Conservation (phyloP, 2,329 filamentous ascomycete species). For the Paramyrothecium sp. region DNA sequence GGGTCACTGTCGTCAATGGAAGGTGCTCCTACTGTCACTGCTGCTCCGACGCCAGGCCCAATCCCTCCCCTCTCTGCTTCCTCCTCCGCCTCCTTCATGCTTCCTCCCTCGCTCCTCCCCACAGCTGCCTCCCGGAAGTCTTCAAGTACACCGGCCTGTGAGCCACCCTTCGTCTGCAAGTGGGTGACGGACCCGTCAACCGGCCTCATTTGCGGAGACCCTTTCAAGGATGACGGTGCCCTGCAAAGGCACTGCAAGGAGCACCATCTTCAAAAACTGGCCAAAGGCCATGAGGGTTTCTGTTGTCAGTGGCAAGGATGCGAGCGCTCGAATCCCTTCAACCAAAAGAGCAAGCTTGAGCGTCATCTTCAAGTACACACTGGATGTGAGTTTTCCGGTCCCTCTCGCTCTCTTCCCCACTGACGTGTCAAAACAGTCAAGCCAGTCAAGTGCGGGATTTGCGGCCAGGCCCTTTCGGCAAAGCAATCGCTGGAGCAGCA, state of each 20-base stretch:
- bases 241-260: conserved; percentile 56
- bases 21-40: not conserved
- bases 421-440: conserved; percentile 44
- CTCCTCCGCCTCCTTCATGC: not conserved
- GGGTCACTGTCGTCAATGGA: not conserved
- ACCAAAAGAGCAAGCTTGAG: conserved; percentile 62
- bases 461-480: conserved; percentile 59
- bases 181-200: conserved; percentile 1
- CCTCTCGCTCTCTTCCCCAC: conserved; percentile 1
- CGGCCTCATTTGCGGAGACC: conserved; percentile 26
- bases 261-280: conserved; percentile 35
- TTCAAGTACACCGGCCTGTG: not conserved
- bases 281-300: conserved; percentile 45
- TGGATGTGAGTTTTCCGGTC: conserved; percentile 47
- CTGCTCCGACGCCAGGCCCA: not conserved
- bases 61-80: not conserved
- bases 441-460: conserved; percentile 55
- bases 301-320: conserved; percentile 58
- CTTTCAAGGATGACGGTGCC: conserved; percentile 42
- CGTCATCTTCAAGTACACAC: conserved; percentile 66
- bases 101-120: too few relatives aligned
- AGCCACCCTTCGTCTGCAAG: not conserved
- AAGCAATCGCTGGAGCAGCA: conserved; percentile 69
- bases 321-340: conserved; percentile 51
- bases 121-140: too few relatives aligned